Conservation (phyloP, 768 basidiomycete genomes). For the Pulveroboletus sp. region DNA sequence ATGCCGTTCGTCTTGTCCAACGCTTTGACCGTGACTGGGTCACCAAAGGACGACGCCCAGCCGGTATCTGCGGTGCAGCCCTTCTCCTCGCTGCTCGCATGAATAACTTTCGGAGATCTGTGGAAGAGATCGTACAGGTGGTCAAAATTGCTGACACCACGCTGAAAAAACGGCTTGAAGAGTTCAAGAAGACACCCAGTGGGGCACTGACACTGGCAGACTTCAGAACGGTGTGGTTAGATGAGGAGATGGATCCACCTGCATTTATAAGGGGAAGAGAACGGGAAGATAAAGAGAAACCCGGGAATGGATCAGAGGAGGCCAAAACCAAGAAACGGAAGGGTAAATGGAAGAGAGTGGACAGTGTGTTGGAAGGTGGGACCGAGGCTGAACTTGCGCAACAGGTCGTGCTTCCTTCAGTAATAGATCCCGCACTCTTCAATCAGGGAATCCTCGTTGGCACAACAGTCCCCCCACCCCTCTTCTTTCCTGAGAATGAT, state of each 20-base stretch:
- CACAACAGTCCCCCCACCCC: constrained; percentile 36
- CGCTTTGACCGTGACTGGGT: constrained; percentile 98
- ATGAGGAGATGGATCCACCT: constrained; percentile 89
- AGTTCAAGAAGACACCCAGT: constrained; percentile 89
- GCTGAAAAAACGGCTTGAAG: constrained; percentile 86
- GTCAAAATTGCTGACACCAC: constrained; percentile 99
- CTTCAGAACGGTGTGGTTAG: constrained; percentile 86
- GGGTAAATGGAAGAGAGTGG: constrained; percentile 40
- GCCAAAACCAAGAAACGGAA: constrained; percentile 27
- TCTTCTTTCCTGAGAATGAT: constrained; percentile 44
- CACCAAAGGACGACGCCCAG: constrained; percentile 89
- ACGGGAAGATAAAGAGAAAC: constrained; percentile 52
- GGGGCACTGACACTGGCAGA: constrained; percentile 83
- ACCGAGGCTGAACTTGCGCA: constrained; percentile 6
- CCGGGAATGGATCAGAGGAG: constrained; percentile 32
- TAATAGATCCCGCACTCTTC: constrained; percentile 57
- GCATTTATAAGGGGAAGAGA: constrained; percentile 79
- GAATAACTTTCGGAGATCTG: constrained; percentile 92
- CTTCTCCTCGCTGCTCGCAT: constrained; percentile 93
- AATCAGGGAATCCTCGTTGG: constrained; percentile 66
- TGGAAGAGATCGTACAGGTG: constrained; percentile 96
- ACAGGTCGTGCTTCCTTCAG: constrained; percentile 17
- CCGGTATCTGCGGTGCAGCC: constrained; percentile 96
- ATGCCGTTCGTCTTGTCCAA: constrained; percentile 89
- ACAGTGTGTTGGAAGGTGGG: constrained; percentile 34